Evolutionary conservation across 108 stramenopile species (phyloP).

Genomic region (Mayamaea pseudoterrestris): DNA sequence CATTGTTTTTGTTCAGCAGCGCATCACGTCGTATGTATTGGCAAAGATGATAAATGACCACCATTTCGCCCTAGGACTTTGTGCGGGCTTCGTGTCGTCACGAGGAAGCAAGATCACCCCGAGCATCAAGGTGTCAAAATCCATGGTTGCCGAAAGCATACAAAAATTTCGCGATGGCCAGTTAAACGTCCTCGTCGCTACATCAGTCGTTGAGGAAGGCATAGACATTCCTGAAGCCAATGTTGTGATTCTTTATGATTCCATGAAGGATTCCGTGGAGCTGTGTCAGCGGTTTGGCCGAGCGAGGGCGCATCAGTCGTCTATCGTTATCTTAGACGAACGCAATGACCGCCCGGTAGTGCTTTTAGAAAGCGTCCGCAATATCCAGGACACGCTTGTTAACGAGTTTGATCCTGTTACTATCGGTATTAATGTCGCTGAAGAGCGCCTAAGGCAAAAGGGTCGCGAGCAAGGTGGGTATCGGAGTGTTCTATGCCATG

Average conservation of each 20-base stretch:
- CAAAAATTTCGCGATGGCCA: no score
- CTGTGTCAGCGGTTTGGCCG: constrained; percentile 27
- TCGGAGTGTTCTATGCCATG: neutral
- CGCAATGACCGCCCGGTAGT: constrained; percentile 25
- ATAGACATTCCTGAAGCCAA: constrained; percentile 29
- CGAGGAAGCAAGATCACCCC: no score
- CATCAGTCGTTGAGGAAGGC: no score
- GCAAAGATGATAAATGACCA: no score
- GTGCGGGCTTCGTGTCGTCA: no score
- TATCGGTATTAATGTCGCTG: neutral
- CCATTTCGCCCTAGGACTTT: no score
- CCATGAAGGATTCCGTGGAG: constrained; percentile 28
- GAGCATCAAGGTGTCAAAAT: no score
- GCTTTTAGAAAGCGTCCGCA: constrained; percentile 15
- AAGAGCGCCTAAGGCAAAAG: neutral
- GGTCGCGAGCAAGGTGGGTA: neutral
- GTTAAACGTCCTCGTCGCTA: no score
- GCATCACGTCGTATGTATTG: constrained; percentile 9
- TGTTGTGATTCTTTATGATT: constrained; percentile 25
- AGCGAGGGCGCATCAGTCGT: constrained; percentile 16
- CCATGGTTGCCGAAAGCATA: no score
- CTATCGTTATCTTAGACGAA: constrained; percentile 20
- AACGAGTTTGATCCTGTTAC: constrained; percentile 17
- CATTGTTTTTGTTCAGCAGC: no score
- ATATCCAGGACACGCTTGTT: constrained; percentile 22